Evolutionary conservation across 768 basidiomycete species (phyloP), one percentile per base, ranked within the genome.

Genomic region (Leccinum longicurvipes): DNA sequence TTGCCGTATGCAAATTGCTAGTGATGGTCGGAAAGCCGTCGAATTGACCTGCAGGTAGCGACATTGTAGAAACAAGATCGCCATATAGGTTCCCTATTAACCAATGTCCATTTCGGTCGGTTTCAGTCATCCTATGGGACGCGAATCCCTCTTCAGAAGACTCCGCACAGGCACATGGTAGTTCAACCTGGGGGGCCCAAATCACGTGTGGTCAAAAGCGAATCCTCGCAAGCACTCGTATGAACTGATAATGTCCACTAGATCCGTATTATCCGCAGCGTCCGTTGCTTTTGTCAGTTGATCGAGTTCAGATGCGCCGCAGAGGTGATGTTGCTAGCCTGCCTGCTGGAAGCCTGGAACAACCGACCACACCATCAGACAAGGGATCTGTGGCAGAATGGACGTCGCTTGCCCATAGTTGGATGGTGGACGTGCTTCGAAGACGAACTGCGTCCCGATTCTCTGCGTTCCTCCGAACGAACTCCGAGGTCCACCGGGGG

Each of bases 401-500:
- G 36, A 41, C 39, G 3, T 44, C 27, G 12, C 64, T 62, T 64
- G 59, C 62, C 64, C 66, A 66, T 54, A 67, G 57, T 54, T 61
- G 61, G 44, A 19, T 9, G 39, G 64, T 46, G 59, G 61, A 64
- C 76, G 76, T 0, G 81, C 73, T 59, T 77, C 77, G 25, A 87
- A 57, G 0, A 77, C 82, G 66, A 87, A 81, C 51, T 70, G 73
- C 1, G 82, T 86, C 28, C 86, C 82, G 24, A 87, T 80, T 0
- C 85, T 85, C 77, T 79, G 41, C 9, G 23, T 50, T 32, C 42
- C 65, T 10, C 71, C 55, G 67, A 79, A 83, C 50, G 70, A 74
- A 31, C 65, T 64, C 2, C 66, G 4, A 36, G n/a, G 15, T 17
- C 47, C 32, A 21, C 44, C 24, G 21, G 11, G 47, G 32, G 61